Base-by-base conservation (phyloP, 805 yeast species). In the Wickerhamomyces chaumierensis region DNA sequence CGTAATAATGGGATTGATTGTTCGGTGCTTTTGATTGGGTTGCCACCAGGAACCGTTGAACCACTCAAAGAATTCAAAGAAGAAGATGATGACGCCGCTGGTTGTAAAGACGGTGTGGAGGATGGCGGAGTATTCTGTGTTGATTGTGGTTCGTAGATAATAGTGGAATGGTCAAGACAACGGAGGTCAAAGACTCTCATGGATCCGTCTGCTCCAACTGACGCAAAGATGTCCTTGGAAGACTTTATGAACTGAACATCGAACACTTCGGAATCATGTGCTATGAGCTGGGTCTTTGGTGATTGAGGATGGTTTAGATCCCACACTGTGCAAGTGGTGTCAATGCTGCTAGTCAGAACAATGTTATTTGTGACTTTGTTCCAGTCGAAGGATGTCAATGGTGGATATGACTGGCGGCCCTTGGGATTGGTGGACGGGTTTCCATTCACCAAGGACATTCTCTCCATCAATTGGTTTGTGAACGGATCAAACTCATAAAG, bases 301-400 rank as follows among this genome's bases (percentile, higher is more conserved):
- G 68, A 63, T 3, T 73, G 78, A 34, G 66, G 61, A 18, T 78
- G 72, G 18, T 66, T 60, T 25, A 87, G 58, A 60, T 92, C 97
- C 97, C 98, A 92, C 3, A 87, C 77, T 1, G 97, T 88, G 61
- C 98, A 92, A 1, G 98, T 92, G 1, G 98, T 92, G 60, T 92
- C 98, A 11, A 90, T 84, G 17, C 92, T 79, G 44, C 90, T 75
- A 2, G 96, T 85, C 29, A 92, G 81, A 17, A 87, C 71, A 31
- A 77, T 58, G 36, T 74, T 73, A 3, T 84, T 73, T 49, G 84
- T 88, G 2, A 68, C 65, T 29, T 68, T 61, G 62, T 83, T 86
- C 96, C 98, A 92, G 60, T 92, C 96, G 50, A 92, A 85, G 2
- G 94, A 78, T 0, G 97, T 88, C 38, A 92, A 70, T 5, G 98